Percentiles rank a stretch among this genome's conserved stretches.
These are phyloP conservation scores for Russula ochroleuca DNA, from an alignment of 768 basidiomycete genomes.

Conservation along the genomic window DNA sequence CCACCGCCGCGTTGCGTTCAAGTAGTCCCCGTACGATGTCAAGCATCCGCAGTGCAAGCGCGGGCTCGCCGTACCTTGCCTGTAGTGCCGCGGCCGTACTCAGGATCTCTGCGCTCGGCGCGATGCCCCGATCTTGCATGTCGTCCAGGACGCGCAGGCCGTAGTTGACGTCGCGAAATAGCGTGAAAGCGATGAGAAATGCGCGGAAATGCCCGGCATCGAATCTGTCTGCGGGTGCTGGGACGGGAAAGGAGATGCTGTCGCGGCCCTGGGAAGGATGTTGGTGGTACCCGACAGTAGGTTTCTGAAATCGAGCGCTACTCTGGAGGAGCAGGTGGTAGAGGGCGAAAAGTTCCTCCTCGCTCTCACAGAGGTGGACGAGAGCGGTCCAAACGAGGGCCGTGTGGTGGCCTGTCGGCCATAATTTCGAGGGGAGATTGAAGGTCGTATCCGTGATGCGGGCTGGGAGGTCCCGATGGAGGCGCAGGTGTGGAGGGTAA, in stretches of 20 bases:
- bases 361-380: slow-evolving; percentile 27
- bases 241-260: not conserved
- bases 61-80: slow-evolving; percentile 39
- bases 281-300: not conserved
- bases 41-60: slow-evolving; percentile 41
- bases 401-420: slow-evolving; percentile 36
- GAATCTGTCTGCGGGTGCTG: slow-evolving; percentile 23
- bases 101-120: slow-evolving; percentile 46
- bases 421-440: slow-evolving; percentile 30
- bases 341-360: slow-evolving; percentile 35
- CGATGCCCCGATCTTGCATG: slow-evolving; percentile 46
- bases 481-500: slow-evolving; percentile 4
- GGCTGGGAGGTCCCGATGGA: slow-evolving; percentile 33
- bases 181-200: slow-evolving; percentile 45
- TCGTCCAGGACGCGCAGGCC: slow-evolving; percentile 47
- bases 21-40: not conserved
- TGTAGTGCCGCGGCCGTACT: slow-evolving; percentile 48
- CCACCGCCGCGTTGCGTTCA: not conserved
- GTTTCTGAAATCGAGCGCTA: slow-evolving; percentile 4
- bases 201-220: slow-evolving; percentile 47
- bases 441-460: slow-evolving; percentile 27
- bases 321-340: slow-evolving; percentile 42
- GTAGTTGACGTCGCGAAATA: slow-evolving; percentile 31
- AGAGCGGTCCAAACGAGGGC: slow-evolving; percentile 38
- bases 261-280: not conserved